phyloP scores from a whole-genome alignment of 78 protist genomes.

The Dictyostelium brefeldianum region DNA sequence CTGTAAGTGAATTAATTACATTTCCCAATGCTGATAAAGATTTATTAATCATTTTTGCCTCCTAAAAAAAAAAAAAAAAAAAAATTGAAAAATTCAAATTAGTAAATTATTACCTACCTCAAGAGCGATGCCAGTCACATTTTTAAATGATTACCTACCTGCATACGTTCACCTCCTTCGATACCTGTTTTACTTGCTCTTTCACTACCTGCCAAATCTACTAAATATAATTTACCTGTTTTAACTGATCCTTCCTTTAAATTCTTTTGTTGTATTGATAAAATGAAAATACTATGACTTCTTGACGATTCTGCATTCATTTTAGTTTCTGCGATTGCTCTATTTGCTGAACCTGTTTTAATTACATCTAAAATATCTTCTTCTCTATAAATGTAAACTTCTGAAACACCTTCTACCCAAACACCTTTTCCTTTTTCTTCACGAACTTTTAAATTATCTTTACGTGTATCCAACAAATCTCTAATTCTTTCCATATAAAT shows the following conservation, averaged over 20 bases:
- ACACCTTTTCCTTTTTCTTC: constrained; percentile 88
- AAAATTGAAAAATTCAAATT: constrained; percentile 12
- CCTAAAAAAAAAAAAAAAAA: not conserved
- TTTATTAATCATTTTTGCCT: constrained; percentile 94
- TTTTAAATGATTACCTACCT: not conserved
- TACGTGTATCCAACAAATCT: constrained; percentile 86
- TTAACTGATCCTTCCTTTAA: constrained; percentile 46
- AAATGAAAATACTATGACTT: constrained; percentile 88
- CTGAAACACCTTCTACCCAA: constrained; percentile 77
- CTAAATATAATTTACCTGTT: constrained; percentile 90
- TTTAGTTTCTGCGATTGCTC: constrained; percentile 87
- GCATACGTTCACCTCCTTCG: too few species aligned
- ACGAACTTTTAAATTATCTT: constrained; percentile 69
- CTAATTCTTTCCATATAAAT: constrained; percentile 94
- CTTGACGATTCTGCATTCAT: constrained; percentile 90
- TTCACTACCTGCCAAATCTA: constrained; percentile 96
- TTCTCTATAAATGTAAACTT: constrained; percentile 51
- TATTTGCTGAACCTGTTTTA: constrained; percentile 71
- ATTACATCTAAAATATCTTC: constrained; percentile 82
- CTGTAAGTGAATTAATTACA: constrained; percentile 94
- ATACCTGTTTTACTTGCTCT: constrained; percentile 92
- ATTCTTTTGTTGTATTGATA: constrained; percentile 80
- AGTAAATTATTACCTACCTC: not conserved
- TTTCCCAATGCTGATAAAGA: constrained; percentile 93
- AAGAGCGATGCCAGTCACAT: too few species aligned